Evolutionary conservation across 495 filamentous ascomycete species (phyloP), one percentile per base, ranked within the genome.

Genomic region (Penicillium lagena): DNA sequence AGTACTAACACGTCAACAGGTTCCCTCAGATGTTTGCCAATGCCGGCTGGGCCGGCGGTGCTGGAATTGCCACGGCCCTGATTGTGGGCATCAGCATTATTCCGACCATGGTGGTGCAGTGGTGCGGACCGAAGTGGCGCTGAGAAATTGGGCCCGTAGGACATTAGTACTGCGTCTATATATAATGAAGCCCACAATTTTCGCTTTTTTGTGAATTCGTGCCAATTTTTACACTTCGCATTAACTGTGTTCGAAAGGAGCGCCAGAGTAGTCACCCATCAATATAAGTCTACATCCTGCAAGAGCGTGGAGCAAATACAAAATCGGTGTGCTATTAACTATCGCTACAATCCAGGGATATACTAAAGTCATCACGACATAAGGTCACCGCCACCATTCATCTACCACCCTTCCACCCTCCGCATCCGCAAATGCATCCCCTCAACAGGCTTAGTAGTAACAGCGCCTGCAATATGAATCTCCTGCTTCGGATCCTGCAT

Each of bases 401-500:
- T 39, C 15, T 62, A 88, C 85, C 83, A 89, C 6, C 75, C 83
- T 27, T 79, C 76, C 36, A 89, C 56, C 31, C 75, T 60, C 50
- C 61, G 78, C 57, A 81, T 71, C 56, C 64, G 72, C 40, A 87
- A 63, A 59, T 76, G 67, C 73, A 91, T 65, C 9, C 86, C 86
- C 28, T 78, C 78, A 4, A 66, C 66, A 1, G 85, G 85, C 55
- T 77, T 82, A 7, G 77, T 73, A 8, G 85, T 89, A 15, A 89
- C 65, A 13, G 78, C 78, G 1, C 77, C 74, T 40, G 76, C 80
- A 45, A 85, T 78, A 27, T 70, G 51, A 22, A 88, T 58, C 51
- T 80, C 79, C 47, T 67, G 67, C 60, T 82, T 73, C 41, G 73
- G 66, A 52, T 85, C 75, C 39, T 78, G 64, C 60, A 87, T 79